Conservation (phyloP, 164 flowering plant genomes). For the Stephania japonica region DNA sequence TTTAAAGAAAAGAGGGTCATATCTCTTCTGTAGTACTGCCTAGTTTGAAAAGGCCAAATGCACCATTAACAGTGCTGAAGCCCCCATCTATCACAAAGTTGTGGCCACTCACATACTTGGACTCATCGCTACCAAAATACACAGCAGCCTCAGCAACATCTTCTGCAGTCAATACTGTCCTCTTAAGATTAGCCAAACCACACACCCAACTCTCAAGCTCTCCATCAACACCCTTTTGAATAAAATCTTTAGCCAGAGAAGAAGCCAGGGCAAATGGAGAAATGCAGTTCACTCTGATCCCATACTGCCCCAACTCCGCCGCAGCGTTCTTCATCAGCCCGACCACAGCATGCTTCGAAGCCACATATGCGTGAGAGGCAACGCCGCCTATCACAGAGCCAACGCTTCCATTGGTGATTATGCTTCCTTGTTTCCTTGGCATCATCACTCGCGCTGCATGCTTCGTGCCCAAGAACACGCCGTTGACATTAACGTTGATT, state of each 20-base stretch:
- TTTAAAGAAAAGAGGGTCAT: too few relatives aligned
- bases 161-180: not conserved
- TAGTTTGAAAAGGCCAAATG: not conserved
- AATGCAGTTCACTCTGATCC: conserved; percentile 12
- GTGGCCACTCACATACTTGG: conserved; percentile 12
- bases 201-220: not conserved
- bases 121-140: conserved; percentile 10
- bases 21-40: too few relatives aligned
- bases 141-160: conserved; percentile 10
- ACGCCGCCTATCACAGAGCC: not conserved
- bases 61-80: conserved; percentile 3
- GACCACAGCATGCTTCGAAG: conserved; percentile 10
- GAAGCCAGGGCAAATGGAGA: not conserved
- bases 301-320: conserved; percentile 9
- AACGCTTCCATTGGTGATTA: conserved; percentile 5
- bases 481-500: conserved; percentile 22
- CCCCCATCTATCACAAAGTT: conserved; percentile 18
- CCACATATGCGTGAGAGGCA: not conserved
- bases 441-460: conserved; percentile 19
- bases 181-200: conserved; percentile 1
- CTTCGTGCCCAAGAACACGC: conserved; percentile 28
- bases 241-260: not conserved
- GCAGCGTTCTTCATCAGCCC: conserved; percentile 12
- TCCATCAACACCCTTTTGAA: not conserved
- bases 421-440: conserved; percentile 5